These are phyloP conservation scores for Pythium guiyangense DNA, from an alignment of 352 stramenopile species.

Conservation along the genomic window DNA sequence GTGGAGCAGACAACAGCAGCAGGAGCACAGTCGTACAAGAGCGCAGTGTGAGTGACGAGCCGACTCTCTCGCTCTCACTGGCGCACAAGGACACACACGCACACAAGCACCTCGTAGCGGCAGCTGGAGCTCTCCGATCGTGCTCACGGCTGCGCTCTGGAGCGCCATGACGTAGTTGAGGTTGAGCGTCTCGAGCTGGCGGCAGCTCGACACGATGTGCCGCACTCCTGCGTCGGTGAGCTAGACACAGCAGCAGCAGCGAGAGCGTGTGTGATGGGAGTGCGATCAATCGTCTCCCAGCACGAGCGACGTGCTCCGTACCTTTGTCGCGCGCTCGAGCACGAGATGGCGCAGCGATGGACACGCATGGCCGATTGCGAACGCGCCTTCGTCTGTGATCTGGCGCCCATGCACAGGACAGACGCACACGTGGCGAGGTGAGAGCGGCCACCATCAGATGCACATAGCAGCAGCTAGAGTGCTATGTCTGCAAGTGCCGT, in stretches of 20 bases:
- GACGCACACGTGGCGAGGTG: background rate
- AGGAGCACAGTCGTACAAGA: too few relatives aligned
- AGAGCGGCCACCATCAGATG: background rate
- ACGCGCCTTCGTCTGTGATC: conserved; percentile 14
- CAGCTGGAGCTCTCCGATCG: conserved; percentile 47
- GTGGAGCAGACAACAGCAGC: conserved; percentile 6
- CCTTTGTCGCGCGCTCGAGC: conserved; percentile 11
- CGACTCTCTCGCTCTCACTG: too few relatives aligned
- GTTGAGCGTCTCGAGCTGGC: conserved; percentile 44
- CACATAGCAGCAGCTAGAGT: background rate
- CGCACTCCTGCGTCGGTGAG: conserved; percentile 58
- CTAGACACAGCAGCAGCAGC: too few relatives aligned
- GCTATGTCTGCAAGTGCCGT: background rate
- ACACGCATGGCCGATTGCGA: conserved; percentile 13
- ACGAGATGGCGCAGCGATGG: conserved; percentile 7
- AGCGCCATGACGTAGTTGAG: conserved; percentile 50
- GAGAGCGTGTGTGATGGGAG: too few relatives aligned
- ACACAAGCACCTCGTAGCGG: conserved; percentile 42
- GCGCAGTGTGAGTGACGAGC: too few relatives aligned
- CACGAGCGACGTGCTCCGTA: too few relatives aligned
- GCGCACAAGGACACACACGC: background rate
- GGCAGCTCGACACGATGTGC: conserved; percentile 46
- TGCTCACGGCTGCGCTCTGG: conserved; percentile 40
- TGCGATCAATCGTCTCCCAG: too few relatives aligned
- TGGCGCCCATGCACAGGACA: conserved; percentile 12